phyloP scores from a whole-genome alignment of 441 rosid species.

The Kokia cookei region DNA sequence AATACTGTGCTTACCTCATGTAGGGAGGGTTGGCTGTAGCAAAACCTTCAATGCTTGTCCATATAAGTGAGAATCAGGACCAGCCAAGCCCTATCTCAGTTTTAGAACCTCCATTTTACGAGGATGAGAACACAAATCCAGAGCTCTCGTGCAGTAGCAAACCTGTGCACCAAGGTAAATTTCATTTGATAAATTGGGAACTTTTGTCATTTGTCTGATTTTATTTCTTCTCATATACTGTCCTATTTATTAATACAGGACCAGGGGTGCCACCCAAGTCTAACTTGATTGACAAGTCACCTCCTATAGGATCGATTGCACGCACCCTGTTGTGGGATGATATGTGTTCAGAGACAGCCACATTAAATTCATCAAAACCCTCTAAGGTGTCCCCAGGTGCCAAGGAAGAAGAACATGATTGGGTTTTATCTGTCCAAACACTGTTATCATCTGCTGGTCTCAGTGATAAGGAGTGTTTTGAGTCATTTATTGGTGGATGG shows the following conservation, averaged over 20 bases:
- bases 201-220: background rate
- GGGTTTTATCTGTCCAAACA: constrained; percentile 42
- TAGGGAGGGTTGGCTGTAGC: constrained; percentile 52
- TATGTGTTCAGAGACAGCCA: constrained; percentile 36
- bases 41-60: constrained; percentile 34
- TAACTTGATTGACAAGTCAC: constrained; percentile 55
- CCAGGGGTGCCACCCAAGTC: constrained; percentile 34
- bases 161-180: constrained; percentile 35
- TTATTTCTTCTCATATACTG: background rate
- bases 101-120: constrained; percentile 70
- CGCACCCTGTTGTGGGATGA: constrained; percentile 73
- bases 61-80: constrained; percentile 59
- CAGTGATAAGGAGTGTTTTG: constrained; percentile 24
- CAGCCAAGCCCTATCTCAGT: constrained; percentile 97
- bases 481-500: constrained; percentile 42
- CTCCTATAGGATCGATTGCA: constrained; percentile 54
- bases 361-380: constrained; percentile 31
- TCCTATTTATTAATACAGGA: constrained; percentile 29
- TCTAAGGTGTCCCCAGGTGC: constrained; percentile 20
- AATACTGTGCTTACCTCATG: constrained; percentile 1
- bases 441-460: constrained; percentile 57
- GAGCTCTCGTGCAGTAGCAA: constrained; percentile 41
- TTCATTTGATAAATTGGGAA: constrained; percentile 3
- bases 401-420: constrained; percentile 49
- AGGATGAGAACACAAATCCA: constrained; percentile 41